Evolutionary conservation across 192 early-diverging fungal genomes (phyloP).

Genomic region (Coemansia sp.): DNA sequence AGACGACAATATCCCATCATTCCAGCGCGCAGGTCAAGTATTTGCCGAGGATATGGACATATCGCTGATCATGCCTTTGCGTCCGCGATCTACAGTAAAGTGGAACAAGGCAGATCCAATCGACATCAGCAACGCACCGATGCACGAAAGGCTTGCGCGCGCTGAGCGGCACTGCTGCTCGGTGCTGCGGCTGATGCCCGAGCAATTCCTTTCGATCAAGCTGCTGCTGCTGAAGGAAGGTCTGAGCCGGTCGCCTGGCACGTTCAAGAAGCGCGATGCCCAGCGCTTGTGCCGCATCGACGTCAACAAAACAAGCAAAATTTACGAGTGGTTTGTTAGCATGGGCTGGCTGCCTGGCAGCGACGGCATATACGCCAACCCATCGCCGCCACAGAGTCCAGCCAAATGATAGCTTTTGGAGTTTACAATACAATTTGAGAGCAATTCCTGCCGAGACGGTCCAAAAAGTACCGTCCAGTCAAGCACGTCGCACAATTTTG

Average conservation of each 20-base stretch:
- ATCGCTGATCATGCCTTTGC: constrained; percentile 28
- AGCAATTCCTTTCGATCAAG: constrained; percentile 83
- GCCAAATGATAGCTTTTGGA: not conserved
- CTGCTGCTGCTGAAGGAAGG: constrained; percentile 67
- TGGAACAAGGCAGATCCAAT: constrained; percentile 55
- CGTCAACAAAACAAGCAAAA: constrained; percentile 89
- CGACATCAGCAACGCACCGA: constrained; percentile 33
- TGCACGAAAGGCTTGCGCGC: constrained; percentile 39
- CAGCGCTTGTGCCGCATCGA: constrained; percentile 88
- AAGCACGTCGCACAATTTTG: not conserved
- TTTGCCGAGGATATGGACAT: constrained; percentile 23
- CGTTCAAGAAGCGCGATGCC: constrained; percentile 88
- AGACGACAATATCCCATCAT: constrained; percentile 41
- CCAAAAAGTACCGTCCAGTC: not conserved
- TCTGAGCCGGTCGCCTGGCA: constrained; percentile 19
- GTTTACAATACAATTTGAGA: not conserved
- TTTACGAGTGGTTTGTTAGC: constrained; percentile 85
- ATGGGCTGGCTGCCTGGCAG: constrained; percentile 76
- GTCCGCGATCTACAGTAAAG: constrained; percentile 39
- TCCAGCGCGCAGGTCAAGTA: constrained; percentile 30
- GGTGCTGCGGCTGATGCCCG: constrained; percentile 77
- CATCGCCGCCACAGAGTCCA: not conserved
- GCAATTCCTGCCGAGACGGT: not conserved
- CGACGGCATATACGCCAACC: constrained; percentile 32
- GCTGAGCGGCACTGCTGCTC: constrained; percentile 74